Base-by-base conservation (phyloP, 139 green algal species). In the Pleodorina starrii region DNA sequence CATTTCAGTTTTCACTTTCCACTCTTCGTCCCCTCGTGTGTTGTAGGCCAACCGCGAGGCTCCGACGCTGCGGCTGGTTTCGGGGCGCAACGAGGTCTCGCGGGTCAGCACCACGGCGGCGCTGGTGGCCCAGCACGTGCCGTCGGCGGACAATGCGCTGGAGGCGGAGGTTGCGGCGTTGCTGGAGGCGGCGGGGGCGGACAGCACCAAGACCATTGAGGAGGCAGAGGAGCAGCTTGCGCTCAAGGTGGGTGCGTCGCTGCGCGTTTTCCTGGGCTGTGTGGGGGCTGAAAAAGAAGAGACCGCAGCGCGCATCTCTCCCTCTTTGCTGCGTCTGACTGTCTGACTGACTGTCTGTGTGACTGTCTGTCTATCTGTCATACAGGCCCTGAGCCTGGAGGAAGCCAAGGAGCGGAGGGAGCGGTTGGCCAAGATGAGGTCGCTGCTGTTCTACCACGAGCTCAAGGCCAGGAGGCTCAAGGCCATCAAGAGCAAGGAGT, bases 381-480 rank as follows among this genome's bases (percentile, higher is more conserved):
- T 36, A 19, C 90, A 96, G 93, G 81, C 90, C 14, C 92, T 98
- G 69, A 95, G 90, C 0, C 86, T 96, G n/a, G 96, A 98, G 75
- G 97, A 99, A 91, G 94, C 92, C 3, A 72, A 92, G 29, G 94
- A 95, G 93, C 90, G 97, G 38, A 90, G 93, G 73, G 94, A 96
- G 42, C 72, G 93, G 21, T 92, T 99, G 84, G 95, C 95, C 38
- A 95, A 96, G 85, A 96, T 98, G 94, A 94, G 96, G 35, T 90
- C 93, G 60, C 93, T 99, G 91, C 94, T 99, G 57, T 98, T 99
- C 90, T 96, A 98, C 75, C 95, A 98, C 76, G 97, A 99, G 94
- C 71, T 93, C 54, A 99, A 99, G 92, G 90, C 95, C 40, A 97
- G 97, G 93, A 93, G 97, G 44, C 74, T 98, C 40, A 94, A 93